phyloP scores from a whole-genome alignment of 192 early-diverging fungal genomes.

The Coemansia brasiliensis region DNA sequence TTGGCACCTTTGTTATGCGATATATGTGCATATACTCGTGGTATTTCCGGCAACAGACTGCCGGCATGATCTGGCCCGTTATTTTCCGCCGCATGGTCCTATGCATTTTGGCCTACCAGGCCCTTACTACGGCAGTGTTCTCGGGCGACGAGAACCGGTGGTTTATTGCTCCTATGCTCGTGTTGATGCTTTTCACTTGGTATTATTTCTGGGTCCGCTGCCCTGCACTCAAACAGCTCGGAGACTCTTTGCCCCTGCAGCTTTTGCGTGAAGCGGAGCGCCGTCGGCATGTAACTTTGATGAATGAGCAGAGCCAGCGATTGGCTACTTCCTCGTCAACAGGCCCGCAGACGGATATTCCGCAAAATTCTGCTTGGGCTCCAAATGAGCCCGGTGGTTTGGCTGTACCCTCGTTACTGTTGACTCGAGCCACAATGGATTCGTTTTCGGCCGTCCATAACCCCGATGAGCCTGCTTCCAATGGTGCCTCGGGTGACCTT shows the following conservation, averaged over 20 bases:
- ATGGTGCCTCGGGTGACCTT: background rate
- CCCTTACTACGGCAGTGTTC: constrained; percentile 64
- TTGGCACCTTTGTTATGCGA: constrained; percentile 67
- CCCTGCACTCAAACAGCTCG: constrained; percentile 18
- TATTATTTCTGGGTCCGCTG: constrained; percentile 49
- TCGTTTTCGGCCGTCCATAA: background rate
- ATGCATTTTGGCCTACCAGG: constrained; percentile 65
- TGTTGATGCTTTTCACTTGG: constrained; percentile 46
- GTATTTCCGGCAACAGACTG: constrained; percentile 69
- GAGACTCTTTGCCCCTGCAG: constrained; percentile 43
- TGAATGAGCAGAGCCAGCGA: constrained; percentile 11
- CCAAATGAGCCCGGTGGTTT: no score
- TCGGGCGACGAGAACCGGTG: constrained; percentile 56
- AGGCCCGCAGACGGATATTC: background rate
- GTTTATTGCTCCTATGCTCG: constrained; percentile 48
- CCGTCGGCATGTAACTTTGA: constrained; percentile 19
- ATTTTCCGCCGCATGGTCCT: constrained; percentile 66
- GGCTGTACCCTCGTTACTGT: background rate
- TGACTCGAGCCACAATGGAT: background rate
- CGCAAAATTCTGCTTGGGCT: background rate
- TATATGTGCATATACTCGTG: constrained; percentile 79
- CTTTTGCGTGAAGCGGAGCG: constrained; percentile 48
- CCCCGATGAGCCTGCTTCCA: background rate
- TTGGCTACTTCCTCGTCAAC: background rate
- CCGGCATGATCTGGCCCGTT: constrained; percentile 71